Evolutionary conservation across 2,329 filamentous ascomycete genomes (phyloP).

Genomic region (Dryadomyces sulphureus): DNA sequence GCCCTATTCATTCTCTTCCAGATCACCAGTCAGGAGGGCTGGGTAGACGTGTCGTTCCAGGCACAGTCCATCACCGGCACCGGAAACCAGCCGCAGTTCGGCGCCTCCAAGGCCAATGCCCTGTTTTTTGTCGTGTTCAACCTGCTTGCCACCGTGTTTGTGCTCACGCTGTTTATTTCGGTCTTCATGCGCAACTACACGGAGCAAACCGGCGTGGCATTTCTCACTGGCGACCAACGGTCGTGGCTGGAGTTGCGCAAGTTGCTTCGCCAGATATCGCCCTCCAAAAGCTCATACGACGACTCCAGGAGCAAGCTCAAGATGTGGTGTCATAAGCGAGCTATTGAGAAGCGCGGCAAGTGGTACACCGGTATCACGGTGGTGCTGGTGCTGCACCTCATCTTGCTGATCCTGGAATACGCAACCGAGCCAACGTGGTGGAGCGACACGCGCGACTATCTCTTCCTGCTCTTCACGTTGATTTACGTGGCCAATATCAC

Average conservation of each 20-base stretch:
- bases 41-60: conserved; percentile 82
- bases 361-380: conserved; percentile 79
- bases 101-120: conserved; percentile 66
- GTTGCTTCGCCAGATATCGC: conserved; percentile 78
- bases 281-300: conserved; percentile 78
- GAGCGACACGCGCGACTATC: conserved; percentile 53
- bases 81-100: conserved; percentile 56
- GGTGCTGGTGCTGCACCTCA: conserved; percentile 66
- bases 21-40: conserved; percentile 96
- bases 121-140: conserved; percentile 96
- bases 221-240: conserved; percentile 85
- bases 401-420: conserved; percentile 75
- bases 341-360: conserved; percentile 81
- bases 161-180: conserved; percentile 92
- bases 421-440: conserved; percentile 60
- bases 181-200: conserved; percentile 99
- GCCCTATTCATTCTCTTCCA: conserved; percentile 95
- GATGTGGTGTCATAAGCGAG: conserved; percentile 87
- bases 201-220: conserved; percentile 93
- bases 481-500: conserved; percentile 72
- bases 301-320: conserved; percentile 67
- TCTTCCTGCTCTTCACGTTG: conserved; percentile 71
- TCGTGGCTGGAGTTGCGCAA: conserved; percentile 95
- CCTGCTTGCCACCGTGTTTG: conserved; percentile 86
- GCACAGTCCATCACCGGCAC: conserved; percentile 68